Conservation (phyloP, 148 eudicot genomes). For the Oxyria digyna region DNA sequence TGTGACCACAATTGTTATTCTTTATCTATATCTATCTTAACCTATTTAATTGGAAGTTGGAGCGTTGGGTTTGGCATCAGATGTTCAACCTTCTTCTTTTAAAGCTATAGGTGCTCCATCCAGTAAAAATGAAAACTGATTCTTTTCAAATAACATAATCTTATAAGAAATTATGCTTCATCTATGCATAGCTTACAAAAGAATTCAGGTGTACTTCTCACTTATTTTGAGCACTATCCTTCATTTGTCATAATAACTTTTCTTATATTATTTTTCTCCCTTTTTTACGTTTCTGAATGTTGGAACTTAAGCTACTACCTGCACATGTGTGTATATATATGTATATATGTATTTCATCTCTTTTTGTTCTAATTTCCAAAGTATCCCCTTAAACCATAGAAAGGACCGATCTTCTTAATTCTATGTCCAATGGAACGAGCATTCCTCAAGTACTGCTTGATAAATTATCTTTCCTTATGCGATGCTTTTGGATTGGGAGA, state of each 20-base stretch:
- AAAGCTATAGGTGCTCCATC: neutral
- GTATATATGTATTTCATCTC: too few species aligned
- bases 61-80: neutral
- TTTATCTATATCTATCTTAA: neutral
- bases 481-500: neutral
- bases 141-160: too few species aligned
- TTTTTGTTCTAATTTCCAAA: neutral
- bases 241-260: neutral
- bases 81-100: neutral
- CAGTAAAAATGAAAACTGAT: neutral
- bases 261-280: neutral
- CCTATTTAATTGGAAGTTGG: too few species aligned
- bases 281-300: neutral
- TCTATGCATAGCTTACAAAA: neutral
- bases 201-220: neutral
- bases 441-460: neutral
- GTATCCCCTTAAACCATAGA: neutral
- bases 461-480: neutral
- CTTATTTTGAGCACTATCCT: neutral
- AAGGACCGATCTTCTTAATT: neutral
- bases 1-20: neutral
- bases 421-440: neutral
- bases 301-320: neutral
- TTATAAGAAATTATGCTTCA: neutral
- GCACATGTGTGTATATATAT: neutral